Conservation (phyloP, 2,329 filamentous ascomycete species). For the Cladophialophora psammophila region DNA sequence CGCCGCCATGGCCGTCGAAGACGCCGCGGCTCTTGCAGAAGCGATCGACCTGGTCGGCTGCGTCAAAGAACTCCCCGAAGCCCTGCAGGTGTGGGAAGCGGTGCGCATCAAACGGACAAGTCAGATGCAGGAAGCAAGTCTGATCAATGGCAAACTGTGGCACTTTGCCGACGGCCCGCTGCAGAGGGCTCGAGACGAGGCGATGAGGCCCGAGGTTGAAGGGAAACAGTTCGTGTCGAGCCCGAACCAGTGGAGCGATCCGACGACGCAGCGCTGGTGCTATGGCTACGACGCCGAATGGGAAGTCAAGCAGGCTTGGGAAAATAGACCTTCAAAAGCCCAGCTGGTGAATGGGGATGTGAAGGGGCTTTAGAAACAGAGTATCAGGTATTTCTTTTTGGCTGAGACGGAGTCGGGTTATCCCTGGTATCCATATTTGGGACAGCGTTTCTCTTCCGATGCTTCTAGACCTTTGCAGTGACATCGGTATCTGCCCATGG, state of each 20-base stretch:
- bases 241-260: constrained; percentile 60
- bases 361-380: not conserved
- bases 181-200: constrained; percentile 53
- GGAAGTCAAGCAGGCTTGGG: constrained; percentile 47
- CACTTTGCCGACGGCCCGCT: constrained; percentile 55
- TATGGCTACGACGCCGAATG: constrained; percentile 59
- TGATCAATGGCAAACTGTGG: constrained; percentile 58
- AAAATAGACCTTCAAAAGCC: constrained; percentile 1
- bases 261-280: constrained; percentile 55
- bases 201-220: constrained; percentile 52
- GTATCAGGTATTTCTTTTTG: not conserved
- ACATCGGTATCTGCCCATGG: not conserved
- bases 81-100: constrained; percentile 50
- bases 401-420: not conserved
- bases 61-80: constrained; percentile 42
- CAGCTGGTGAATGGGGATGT: constrained; percentile 19
- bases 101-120: constrained; percentile 47
- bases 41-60: constrained; percentile 29
- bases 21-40: constrained; percentile 49
- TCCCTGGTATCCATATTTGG: not conserved
- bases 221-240: constrained; percentile 50
- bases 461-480: constrained; percentile 2
- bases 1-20: constrained; percentile 55
- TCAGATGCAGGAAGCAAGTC: constrained; percentile 55
- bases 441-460: not conserved